Evolutionary conservation across 2,329 filamentous ascomycete species (phyloP), one percentile per base, ranked within the genome.

Genomic region (Epicoccum nigrum): DNA sequence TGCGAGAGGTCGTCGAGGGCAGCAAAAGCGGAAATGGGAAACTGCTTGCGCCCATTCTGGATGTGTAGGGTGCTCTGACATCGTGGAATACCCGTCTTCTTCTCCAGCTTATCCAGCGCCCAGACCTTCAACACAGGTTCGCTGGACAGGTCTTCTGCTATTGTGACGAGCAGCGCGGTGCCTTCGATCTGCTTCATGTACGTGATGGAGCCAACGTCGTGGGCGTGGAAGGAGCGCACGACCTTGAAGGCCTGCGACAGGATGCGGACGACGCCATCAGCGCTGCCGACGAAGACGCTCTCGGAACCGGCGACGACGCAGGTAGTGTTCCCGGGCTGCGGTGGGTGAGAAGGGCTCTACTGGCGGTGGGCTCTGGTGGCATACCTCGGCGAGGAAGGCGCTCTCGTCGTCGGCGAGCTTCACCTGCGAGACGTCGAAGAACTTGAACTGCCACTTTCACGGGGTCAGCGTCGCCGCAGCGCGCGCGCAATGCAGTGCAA

Each of bases 361-460:
- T 19, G 44, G 45, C 38, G 45, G 47, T 30, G 33, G 42, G 50
- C 30, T 51, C 16, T 19, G 49, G 38, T 32, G 46, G 48, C 83
- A 85, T 83, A 89, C 88, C 74, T 92, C 88, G 78, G 95, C 88
- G 70, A 92, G 82, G 69, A 86, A 83, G 63, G 86, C 85, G 71
- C 86, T 88, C 71, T 95, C 90, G 68, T 88, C 87, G 73, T 95
- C 88, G 63, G 82, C 83, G 66, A 92, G 82, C 69, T 88, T 86
- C 74, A 97, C 86, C 72, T 89, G 87, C 72, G 86, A 86, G 74
- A 96, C 91, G 77, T 97, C 91, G 84, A 99, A 97, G 86, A 99
- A 99, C 82, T 96, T 92, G 80, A 99, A 99, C 89, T 97, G 97
- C 93, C 94, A 97, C 93, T 96, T 60, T 37, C 45, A 46, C 12